Conservation (phyloP, 208 protist genomes). For the Crithidia expoeki region DNA sequence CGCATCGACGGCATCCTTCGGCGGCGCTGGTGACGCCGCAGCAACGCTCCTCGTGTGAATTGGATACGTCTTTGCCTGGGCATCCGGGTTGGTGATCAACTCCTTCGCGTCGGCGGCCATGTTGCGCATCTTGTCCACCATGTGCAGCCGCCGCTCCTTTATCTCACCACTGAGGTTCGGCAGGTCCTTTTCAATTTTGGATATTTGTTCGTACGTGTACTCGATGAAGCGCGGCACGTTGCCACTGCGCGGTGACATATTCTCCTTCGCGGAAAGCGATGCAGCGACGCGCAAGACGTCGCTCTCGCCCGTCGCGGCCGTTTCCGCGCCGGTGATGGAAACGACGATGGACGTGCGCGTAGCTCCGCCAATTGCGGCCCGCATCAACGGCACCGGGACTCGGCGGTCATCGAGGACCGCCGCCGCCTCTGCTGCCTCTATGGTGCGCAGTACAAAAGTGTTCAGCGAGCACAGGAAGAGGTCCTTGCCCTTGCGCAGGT, state of each 20-base stretch:
- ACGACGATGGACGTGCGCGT: conserved; percentile 43
- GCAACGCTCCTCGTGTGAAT: conserved; percentile 17
- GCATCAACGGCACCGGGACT: conserved; percentile 48
- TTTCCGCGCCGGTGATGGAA: conserved; percentile 37
- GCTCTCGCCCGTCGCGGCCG: conserved; percentile 34
- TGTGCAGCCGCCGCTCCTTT: conserved; percentile 26
- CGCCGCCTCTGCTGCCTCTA: conserved; percentile 44
- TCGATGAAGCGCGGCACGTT: conserved; percentile 66
- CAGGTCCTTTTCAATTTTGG: conserved; percentile 27
- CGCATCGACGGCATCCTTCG: conserved; percentile 1
- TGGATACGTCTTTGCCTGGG: conserved; percentile 53
- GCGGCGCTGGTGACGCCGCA: conserved; percentile 1
- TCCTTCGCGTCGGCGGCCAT: conserved; percentile 54
- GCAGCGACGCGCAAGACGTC: conserved; percentile 33
- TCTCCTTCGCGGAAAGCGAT: conserved; percentile 42
- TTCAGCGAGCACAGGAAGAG: conserved; percentile 49
- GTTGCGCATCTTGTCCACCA: conserved; percentile 43
- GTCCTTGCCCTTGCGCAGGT: conserved; percentile 29
- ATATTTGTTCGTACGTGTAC: conserved; percentile 47
- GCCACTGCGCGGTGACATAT: conserved; percentile 57
- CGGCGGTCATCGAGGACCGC: conserved; percentile 45
- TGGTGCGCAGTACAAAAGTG: conserved; percentile 35
- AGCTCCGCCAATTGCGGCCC: conserved; percentile 50
- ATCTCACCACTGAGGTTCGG: conserved; percentile 30
- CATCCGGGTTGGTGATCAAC: conserved; percentile 37